phyloP scores from a whole-genome alignment of 768 basidiomycete genomes.

The Leccinum variicolor region DNA sequence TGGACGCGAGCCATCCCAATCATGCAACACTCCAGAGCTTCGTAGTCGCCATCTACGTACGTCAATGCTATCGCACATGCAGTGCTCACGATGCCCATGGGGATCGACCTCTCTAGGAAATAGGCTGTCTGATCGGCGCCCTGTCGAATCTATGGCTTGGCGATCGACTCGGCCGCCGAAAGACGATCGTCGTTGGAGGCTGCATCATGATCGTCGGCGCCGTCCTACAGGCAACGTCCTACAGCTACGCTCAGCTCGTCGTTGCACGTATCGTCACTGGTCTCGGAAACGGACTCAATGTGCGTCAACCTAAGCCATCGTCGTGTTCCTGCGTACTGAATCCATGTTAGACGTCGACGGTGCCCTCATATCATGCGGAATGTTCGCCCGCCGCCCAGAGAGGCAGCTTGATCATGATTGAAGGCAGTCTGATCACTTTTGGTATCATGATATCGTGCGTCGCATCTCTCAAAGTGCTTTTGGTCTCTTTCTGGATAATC shows the following conservation, averaged over 20 bases:
- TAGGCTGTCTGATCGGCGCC: conserved; percentile 63
- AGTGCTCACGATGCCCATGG: not conserved
- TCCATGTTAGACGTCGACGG: conserved; percentile 41
- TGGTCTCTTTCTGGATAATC: not conserved
- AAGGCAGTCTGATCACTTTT: conserved; percentile 60
- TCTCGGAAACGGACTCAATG: conserved; percentile 63
- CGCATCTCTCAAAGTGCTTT: not conserved
- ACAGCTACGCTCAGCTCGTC: conserved; percentile 56
- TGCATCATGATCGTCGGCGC: conserved; percentile 56
- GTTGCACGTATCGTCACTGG: conserved; percentile 61
- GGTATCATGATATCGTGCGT: conserved; percentile 63
- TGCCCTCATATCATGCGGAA: conserved; percentile 58
- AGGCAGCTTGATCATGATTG: conserved; percentile 63
- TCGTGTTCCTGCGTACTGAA: not conserved
- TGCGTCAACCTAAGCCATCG: conserved; percentile 20
- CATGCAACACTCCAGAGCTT: conserved; percentile 60
- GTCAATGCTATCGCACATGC: conserved; percentile 1
- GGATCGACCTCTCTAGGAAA: conserved; percentile 38
- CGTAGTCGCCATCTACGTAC: conserved; percentile 55
- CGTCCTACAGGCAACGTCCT: conserved; percentile 50
- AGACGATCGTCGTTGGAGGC: conserved; percentile 56
- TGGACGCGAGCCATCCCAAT: conserved; percentile 33
- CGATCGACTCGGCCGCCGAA: conserved; percentile 56
- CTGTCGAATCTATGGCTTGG: conserved; percentile 60
- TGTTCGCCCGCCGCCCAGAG: conserved; percentile 58